These are phyloP conservation scores for Pythium volutum DNA, from an alignment of 352 stramenopile species.

Conservation along the genomic window DNA sequence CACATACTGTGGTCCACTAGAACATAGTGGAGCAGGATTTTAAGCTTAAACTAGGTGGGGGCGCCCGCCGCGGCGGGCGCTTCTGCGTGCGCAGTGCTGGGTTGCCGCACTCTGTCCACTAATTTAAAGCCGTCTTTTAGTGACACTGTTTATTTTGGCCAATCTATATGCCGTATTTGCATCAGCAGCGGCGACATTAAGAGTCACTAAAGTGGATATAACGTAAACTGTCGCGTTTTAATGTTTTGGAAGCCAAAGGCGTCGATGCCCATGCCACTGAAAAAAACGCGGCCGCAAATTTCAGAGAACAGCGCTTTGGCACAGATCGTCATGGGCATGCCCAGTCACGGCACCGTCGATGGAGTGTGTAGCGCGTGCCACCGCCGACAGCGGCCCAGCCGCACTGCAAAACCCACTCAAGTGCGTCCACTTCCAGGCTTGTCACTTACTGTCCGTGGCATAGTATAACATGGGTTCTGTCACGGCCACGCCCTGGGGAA, in stretches of 20 bases:
- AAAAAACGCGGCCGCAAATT: slow-evolving; percentile 83
- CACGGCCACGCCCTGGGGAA: slow-evolving; percentile 94
- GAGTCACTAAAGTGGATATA: too few species aligned
- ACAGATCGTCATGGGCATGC: slow-evolving; percentile 93
- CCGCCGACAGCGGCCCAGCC: slow-evolving; percentile 68
- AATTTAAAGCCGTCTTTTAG: too few species aligned
- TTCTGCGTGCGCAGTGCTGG: too few species aligned
- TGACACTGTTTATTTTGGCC: too few species aligned
- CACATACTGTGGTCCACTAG: too few species aligned
- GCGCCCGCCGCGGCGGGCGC: too few species aligned
- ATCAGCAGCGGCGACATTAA: too few species aligned
- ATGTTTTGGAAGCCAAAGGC: slow-evolving; percentile 85
- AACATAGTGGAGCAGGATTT: slow-evolving; percentile 83
- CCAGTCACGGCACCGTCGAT: slow-evolving; percentile 92
- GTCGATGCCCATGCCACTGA: slow-evolving; percentile 84
- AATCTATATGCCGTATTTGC: too few species aligned
- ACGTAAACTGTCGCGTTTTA: too few species aligned
- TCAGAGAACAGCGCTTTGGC: slow-evolving; percentile 89
- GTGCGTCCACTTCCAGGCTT: slow-evolving; percentile 90
- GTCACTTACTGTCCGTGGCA: slow-evolving; percentile 87
- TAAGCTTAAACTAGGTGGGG: too few species aligned
- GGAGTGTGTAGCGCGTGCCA: slow-evolving; percentile 60
- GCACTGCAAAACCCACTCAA: slow-evolving; percentile 86
- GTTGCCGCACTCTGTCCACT: too few species aligned
- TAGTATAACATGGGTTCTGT: slow-evolving; percentile 94